Evolutionary conservation across 1,284 basidiomycete species (phyloP), one percentile per base, ranked within the genome.

Genomic region (Sutorius eximius): DNA sequence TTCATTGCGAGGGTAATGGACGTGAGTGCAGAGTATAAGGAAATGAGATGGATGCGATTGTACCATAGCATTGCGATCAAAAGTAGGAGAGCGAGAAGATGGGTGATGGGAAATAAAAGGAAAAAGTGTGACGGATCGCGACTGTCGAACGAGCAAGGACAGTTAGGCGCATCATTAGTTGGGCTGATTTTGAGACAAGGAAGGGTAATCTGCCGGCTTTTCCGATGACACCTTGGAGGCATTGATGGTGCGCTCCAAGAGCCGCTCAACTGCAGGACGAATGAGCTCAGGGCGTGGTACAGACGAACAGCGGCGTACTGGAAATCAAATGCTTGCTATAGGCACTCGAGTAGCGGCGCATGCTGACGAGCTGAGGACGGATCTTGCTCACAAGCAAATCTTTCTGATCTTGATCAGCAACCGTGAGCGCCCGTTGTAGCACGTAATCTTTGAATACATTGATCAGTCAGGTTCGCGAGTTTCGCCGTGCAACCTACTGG

Each of bases 251-350:
- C 71, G 65, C 56, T 87, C 84, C 54, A 91, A 72, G 32, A 89
- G 74, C 34, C 85, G 82, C 68, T 90, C 88, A 59, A 90, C 87
- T 90, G 52, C 13, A 52, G 42, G 12, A 49, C 40, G 0, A 40
- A 53, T 58, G 20, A 61, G 61, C 30, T 49, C 30, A 34, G 52
- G 40, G 49, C 22, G 43, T 10, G 2, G 18, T 11, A 5, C 27
- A 6, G 8, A 55, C n/a, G 18, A 36, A 20, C 49, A 41, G 38
- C 48, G 18, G 75, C 89, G 60, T 68, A 91, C 90, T 91, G 40
- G 91, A 83, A 45, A 81, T 78, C 51, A 93, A 80, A 66, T 93
- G 89, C 71, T 91, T 90, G 73, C 81, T 87, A 68, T 90, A 87
- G 27, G 82, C 80, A 64, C 81, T 84, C 24, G 86, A 84, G 61